Percentiles rank a stretch among this genome's conserved stretches.
Conservation (phyloP, 768 basidiomycete species). For the Amanita subjunquillea region DNA sequence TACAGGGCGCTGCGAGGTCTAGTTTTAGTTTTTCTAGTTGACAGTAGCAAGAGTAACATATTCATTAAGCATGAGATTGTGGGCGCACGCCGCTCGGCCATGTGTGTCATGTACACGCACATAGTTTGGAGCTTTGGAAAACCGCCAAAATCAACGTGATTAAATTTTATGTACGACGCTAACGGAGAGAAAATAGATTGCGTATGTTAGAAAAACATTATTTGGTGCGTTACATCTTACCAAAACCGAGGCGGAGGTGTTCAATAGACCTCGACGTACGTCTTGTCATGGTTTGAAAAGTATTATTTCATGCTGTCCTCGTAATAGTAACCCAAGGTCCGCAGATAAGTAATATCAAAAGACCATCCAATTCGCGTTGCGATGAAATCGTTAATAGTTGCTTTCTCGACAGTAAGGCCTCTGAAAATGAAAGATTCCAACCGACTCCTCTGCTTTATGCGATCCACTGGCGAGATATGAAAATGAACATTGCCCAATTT, state of each 20-base stretch:
- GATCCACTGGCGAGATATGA: not conserved
- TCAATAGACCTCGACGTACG: not conserved
- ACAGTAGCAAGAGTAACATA: too few species aligned
- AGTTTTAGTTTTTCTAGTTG: not conserved
- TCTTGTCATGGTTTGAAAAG: not conserved
- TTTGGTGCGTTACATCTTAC: not conserved
- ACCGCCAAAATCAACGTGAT: not conserved
- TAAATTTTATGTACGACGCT: not conserved
- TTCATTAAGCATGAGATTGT: too few species aligned
- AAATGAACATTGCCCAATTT: not conserved
- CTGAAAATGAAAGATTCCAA: not conserved
- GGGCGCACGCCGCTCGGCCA: too few species aligned
- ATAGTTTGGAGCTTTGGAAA: not conserved
- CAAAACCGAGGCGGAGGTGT: not conserved
- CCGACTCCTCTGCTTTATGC: not conserved
- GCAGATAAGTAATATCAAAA: not conserved
- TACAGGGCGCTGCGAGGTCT: not conserved
- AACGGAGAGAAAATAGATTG: not conserved
- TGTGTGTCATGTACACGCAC: not conserved
- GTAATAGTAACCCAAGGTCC: not conserved
- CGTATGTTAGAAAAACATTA: not conserved
- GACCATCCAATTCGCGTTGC: not conserved
- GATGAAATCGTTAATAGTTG: not conserved
- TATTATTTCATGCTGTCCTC: not conserved
- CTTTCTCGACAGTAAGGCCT: not conserved